phyloP scores from a whole-genome alignment of 768 basidiomycete species.

The Lactarius deliciosus region DNA sequence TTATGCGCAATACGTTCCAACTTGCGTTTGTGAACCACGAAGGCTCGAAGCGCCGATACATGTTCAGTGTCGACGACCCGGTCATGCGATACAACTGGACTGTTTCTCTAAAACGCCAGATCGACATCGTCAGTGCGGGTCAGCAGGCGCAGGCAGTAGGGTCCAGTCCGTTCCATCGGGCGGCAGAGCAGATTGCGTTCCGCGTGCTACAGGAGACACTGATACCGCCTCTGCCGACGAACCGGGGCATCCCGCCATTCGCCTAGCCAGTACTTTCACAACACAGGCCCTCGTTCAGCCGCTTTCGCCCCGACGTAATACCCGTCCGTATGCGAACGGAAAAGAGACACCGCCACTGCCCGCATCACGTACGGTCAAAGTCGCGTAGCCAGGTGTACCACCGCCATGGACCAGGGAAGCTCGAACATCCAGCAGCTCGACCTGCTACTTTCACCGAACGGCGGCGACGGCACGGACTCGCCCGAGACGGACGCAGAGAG shows the following conservation, averaged over 20 bases:
- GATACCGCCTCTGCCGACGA: slow-evolving; percentile 42
- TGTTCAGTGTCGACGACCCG: slow-evolving; percentile 89
- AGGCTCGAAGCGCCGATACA: slow-evolving; percentile 78
- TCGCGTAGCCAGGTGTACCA: slow-evolving; percentile 71
- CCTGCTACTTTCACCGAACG: slow-evolving; percentile 17
- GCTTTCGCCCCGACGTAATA: slow-evolving; percentile 32
- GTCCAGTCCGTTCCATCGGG: slow-evolving; percentile 51
- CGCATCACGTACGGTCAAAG: slow-evolving; percentile 63
- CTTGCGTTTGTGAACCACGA: slow-evolving; percentile 74
- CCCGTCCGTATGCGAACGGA: slow-evolving; percentile 21
- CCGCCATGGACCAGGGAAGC: slow-evolving; percentile 58
- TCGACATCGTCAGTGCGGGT: slow-evolving; percentile 48
- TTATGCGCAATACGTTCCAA: slow-evolving; percentile 97
- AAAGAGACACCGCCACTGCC: slow-evolving; percentile 20
- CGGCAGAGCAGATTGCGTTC: slow-evolving; percentile 75
- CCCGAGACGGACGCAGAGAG: slow-evolving; percentile 34
- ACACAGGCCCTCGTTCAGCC: slow-evolving; percentile 30
- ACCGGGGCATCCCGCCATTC: slow-evolving; percentile 24
- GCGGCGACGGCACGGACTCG: slow-evolving; percentile 22
- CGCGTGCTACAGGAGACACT: slow-evolving; percentile 83
- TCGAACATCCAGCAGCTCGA: slow-evolving; percentile 57
- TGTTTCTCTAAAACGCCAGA: slow-evolving; percentile 63
- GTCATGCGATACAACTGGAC: slow-evolving; percentile 75
- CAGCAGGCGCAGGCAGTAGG: slow-evolving; percentile 33
- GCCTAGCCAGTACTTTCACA: slow-evolving; percentile 40